These are phyloP conservation scores for Pachyrhizus erosus DNA, from an alignment of 306 rosid species.

Conservation along the genomic window DNA sequence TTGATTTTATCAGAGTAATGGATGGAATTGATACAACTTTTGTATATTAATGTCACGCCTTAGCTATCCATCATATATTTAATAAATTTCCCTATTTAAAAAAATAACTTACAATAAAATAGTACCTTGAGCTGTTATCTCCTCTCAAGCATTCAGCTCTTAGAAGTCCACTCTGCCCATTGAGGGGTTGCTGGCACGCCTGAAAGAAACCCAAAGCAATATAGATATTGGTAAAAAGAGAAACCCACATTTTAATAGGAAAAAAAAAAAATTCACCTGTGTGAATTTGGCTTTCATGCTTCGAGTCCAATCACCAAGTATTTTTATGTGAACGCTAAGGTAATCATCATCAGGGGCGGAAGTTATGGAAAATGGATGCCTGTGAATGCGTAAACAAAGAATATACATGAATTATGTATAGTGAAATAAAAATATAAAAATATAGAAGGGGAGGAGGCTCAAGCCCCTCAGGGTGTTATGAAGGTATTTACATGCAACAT, in stretches of 20 bases:
- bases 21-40: neutral
- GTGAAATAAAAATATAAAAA: constrained; percentile 8
- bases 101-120: neutral
- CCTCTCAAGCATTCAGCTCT: constrained; percentile 61
- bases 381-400: constrained; percentile 39
- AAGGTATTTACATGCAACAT: constrained; percentile 18
- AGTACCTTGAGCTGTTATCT: constrained; percentile 43
- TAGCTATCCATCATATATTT: constrained; percentile 5
- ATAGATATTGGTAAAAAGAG: constrained; percentile 5
- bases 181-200: constrained; percentile 63
- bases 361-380: constrained; percentile 85
- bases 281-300: constrained; percentile 54
- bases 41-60: neutral
- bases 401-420: neutral
- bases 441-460: neutral
- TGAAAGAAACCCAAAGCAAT: constrained; percentile 42
- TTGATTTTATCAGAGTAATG: neutral
- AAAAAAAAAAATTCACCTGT: constrained; percentile 43
- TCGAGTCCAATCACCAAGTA: constrained; percentile 68
- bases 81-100: neutral
- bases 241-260: neutral
- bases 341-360: constrained; percentile 72
- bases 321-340: constrained; percentile 73
- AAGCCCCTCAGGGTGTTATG: neutral
- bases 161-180: constrained; percentile 61